A percentile compares a stretch with the other conserved stretches of the same genome.
Evolutionary conservation across 2,329 filamentous ascomycete species (phyloP).

Genomic region (Orbilia ellipsospora): DNA sequence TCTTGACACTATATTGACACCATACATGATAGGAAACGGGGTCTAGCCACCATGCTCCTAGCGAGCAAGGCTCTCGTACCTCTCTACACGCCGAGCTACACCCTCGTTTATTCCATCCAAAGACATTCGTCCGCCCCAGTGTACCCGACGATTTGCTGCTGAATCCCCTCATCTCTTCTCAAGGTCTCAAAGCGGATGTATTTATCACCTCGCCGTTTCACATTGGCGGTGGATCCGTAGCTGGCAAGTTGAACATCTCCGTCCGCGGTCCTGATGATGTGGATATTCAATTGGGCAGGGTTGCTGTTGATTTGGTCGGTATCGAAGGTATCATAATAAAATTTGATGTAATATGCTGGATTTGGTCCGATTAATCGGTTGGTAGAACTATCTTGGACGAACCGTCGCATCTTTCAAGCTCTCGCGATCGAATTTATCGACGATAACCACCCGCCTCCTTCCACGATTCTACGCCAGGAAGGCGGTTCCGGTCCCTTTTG

Average conservation of each 20-base stretch:
- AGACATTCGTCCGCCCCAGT: constrained; percentile 46
- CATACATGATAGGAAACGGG: constrained; percentile 17
- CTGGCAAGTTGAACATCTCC: constrained; percentile 58
- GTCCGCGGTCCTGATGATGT: constrained; percentile 46
- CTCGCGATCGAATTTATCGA: constrained; percentile 58
- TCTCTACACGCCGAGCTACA: constrained; percentile 29
- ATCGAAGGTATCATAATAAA: constrained; percentile 56
- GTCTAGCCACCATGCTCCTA: constrained; percentile 47
- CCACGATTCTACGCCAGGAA: constrained; percentile 55
- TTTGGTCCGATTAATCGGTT: constrained; percentile 18
- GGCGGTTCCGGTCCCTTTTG: constrained; percentile 57
- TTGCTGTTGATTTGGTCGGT: constrained; percentile 58
- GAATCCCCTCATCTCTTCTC: constrained; percentile 30
- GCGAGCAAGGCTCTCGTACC: constrained; percentile 39
- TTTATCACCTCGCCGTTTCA: constrained; percentile 51
- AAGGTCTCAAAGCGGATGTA: constrained; percentile 30
- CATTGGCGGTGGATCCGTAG: constrained; percentile 56
- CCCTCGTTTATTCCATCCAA: constrained; percentile 27
- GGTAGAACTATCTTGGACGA: constrained; percentile 57
- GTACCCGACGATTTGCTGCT: constrained; percentile 30
- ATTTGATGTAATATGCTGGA: not conserved
- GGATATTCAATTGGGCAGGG: constrained; percentile 57
- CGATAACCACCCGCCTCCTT: constrained; percentile 57
- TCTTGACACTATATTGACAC: not conserved
- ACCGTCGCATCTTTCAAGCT: constrained; percentile 57